Evolutionary conservation across 805 yeast species (phyloP), one percentile per base, ranked within the genome.

Genomic region (Metschnikowia anglica): DNA sequence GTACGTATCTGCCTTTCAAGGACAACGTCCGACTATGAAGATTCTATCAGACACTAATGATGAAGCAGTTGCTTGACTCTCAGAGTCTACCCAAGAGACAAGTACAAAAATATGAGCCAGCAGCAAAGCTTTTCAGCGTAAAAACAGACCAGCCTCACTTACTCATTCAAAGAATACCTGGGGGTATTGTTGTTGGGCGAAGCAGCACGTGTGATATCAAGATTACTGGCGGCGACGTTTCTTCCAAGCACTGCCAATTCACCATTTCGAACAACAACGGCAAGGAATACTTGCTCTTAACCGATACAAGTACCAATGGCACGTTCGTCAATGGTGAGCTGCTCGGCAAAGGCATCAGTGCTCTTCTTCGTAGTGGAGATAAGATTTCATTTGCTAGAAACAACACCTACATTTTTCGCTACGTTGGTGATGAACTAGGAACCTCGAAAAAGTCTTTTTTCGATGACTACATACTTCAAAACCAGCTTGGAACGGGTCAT

Each of bases 401-500:
- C 17, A 75, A 76, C 20, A 61, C 72, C 1, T 79, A 68, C 47
- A 61, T 79, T 12, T 76, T 79, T 54, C 65, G 79, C 29, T 79
- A 78, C 49, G 41, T 44, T 26, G 54, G 41, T 37, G 68, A 65
- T 59, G 51, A 43, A 15, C 49, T 52, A 45, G 48, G 52, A 44
- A 30, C 46, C 42, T n/a, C 49, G 33, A 26, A 41, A 41, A 36
- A 52, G 41, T 70, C 83, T 2, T 79, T 85, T 41, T 78, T 74
- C 47, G 85, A 82, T 54, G 74, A 75, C 43, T 78, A 77, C 52
- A 66, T 75, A 5, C 46, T 78, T 15, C 87, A 86, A 0, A 71
- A 68, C 42, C 78, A 81, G 49, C 62, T 85, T 17, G 93, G 93
- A 0, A 65, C 83, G 3, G 93, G 93, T 0, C 91, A 85, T 61